Evolutionary conservation across 805 yeast species (phyloP).

Genomic region (Lipomyces kockii): DNA sequence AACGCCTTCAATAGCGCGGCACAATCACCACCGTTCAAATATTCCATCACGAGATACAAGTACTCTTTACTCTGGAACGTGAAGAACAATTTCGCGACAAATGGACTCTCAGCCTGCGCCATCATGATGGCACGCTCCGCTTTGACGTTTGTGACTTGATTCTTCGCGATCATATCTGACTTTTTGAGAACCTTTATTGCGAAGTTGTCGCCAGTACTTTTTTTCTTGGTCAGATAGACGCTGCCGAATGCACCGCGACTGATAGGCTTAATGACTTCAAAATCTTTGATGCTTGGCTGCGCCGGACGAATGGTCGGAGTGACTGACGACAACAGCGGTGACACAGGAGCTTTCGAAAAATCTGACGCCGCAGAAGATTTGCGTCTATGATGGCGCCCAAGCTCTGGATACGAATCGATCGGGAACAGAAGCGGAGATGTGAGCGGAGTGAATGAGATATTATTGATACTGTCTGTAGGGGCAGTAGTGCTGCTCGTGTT

Average conservation of each 20-base stretch:
- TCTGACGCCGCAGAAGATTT: conserved; percentile 42
- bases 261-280: conserved; percentile 88
- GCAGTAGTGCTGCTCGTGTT: not conserved
- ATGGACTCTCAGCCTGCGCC: conserved; percentile 92
- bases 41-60: conserved; percentile 93
- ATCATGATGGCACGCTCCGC: conserved; percentile 98
- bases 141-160: conserved; percentile 91
- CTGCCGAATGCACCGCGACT: conserved; percentile 98
- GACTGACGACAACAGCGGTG: conserved; percentile 76
- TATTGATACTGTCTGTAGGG: conserved; percentile 4
- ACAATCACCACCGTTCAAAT: conserved; percentile 92
- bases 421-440: conserved; percentile 63
- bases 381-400: conserved; percentile 38
- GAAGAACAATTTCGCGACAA: conserved; percentile 85
- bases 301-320: conserved; percentile 58
- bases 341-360: conserved; percentile 64
- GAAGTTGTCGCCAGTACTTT: conserved; percentile 88
- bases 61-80: conserved; percentile 89
- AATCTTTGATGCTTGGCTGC: conserved; percentile 79
- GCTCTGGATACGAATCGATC: conserved; percentile 47
- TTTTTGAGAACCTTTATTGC: conserved; percentile 92
- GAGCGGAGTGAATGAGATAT: conserved; percentile 51
- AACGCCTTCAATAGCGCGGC: conserved; percentile 81
- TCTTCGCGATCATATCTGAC: conserved; percentile 95
- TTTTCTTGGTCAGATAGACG: conserved; percentile 82